Evolutionary conservation across 805 yeast genomes (phyloP).

Genomic region (Cyberlindnera misumaiensis): DNA sequence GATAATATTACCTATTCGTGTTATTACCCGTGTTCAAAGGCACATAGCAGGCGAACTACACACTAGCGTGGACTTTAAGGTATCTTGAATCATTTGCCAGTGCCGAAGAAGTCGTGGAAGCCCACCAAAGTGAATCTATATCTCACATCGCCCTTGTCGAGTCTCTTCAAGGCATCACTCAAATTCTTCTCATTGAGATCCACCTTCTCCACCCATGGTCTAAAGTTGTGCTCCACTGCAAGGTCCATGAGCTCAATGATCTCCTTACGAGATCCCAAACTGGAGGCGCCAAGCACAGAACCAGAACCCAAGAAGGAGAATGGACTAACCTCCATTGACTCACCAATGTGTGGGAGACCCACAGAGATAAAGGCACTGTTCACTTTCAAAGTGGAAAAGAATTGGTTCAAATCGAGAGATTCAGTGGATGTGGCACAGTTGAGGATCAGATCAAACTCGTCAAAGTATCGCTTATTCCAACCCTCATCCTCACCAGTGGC

Average conservation of each 20-base stretch:
- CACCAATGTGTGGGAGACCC: slow-evolving; percentile 54
- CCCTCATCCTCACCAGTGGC: slow-evolving; percentile 45
- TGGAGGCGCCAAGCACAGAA: slow-evolving; percentile 49
- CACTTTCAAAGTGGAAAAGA: slow-evolving; percentile 46
- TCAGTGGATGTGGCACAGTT: too few relatives aligned
- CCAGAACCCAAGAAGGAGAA: slow-evolving; percentile 44
- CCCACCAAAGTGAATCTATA: slow-evolving; percentile 59
- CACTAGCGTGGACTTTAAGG: too few relatives aligned
- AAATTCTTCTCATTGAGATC: slow-evolving; percentile 48
- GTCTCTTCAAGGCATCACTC: slow-evolving; percentile 47
- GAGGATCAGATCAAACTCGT: too few relatives aligned
- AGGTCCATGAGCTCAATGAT: slow-evolving; percentile 59
- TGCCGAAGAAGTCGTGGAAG: slow-evolving; percentile 34
- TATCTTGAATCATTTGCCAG: slow-evolving; percentile 22
- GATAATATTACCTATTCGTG: too few relatives aligned
- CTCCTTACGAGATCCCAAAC: slow-evolving; percentile 56
- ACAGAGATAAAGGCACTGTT: slow-evolving; percentile 56
- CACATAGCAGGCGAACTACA: too few relatives aligned
- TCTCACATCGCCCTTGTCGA: slow-evolving; percentile 48
- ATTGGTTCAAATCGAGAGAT: too few relatives aligned
- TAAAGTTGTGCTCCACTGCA: slow-evolving; percentile 51
- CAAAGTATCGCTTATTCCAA: slow-evolving; percentile 26
- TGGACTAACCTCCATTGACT: slow-evolving; percentile 36
- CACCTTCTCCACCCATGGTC: slow-evolving; percentile 58
- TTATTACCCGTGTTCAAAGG: too few relatives aligned